Conservation (phyloP, 371 early-diverging fungal genomes). For the Rhizopus microsporus region DNA sequence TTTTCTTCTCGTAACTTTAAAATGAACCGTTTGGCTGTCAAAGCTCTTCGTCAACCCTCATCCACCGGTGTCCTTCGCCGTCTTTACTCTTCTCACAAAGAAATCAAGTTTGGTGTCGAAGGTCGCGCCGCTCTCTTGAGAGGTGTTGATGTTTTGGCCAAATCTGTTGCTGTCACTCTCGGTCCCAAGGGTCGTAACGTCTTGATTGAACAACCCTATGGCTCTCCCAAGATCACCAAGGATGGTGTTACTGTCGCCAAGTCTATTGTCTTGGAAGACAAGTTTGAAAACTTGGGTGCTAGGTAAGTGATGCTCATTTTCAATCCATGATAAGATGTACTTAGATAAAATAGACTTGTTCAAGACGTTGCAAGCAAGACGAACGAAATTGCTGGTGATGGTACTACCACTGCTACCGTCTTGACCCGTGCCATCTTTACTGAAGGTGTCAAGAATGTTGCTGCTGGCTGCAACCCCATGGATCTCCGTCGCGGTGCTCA, state of each 20-base stretch:
- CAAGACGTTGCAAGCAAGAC: constrained; percentile 99
- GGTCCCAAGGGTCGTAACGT: constrained; percentile 99
- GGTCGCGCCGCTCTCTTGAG: constrained; percentile 89
- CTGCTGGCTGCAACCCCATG: constrained; percentile 98
- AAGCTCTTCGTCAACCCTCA: constrained; percentile 24
- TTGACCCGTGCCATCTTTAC: constrained; percentile 97
- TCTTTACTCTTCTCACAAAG: constrained; percentile 90
- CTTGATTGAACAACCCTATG: constrained; percentile 96
- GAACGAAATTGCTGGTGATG: constrained; percentile 98
- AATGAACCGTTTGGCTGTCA: constrained; percentile 44
- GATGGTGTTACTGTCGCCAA: constrained; percentile 99
- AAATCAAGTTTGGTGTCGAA: constrained; percentile 93
- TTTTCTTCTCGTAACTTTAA: constrained; percentile 1
- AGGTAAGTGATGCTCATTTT: constrained; percentile 40
- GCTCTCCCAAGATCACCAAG: constrained; percentile 98
- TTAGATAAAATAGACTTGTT: constrained; percentile 66
- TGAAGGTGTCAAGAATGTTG: constrained; percentile 98
- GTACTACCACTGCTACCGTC: constrained; percentile 98
- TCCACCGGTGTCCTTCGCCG: constrained; percentile 57
- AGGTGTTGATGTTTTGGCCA: constrained; percentile 95
- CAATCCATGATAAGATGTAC: too few species aligned
- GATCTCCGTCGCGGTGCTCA: constrained; percentile 96
- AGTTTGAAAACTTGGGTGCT: constrained; percentile 98
- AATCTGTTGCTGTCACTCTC: constrained; percentile 96
- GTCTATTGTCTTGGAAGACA: constrained; percentile 92